Evolutionary conservation across 805 yeast genomes (phyloP).

Genomic region (Candida alai): DNA sequence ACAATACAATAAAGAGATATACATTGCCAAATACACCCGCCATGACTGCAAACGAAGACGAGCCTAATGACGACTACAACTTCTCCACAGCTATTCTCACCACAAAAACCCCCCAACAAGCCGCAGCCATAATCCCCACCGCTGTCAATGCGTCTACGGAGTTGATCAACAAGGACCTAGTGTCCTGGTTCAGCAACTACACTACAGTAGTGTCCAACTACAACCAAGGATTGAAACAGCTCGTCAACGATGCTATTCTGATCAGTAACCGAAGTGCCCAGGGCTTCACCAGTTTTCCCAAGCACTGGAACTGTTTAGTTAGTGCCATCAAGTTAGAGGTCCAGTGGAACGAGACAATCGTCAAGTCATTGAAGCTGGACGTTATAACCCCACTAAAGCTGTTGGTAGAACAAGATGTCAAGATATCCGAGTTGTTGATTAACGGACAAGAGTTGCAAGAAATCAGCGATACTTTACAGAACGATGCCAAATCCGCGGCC

Average conservation of each 20-base stretch:
- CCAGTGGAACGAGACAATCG: conserved; percentile 47
- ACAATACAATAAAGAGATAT: too few species aligned
- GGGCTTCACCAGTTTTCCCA: conserved; percentile 38
- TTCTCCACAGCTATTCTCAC: conserved; percentile 35
- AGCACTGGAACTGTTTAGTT: conserved; percentile 46
- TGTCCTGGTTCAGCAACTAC: conserved; percentile 30
- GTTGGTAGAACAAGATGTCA: conserved; percentile 49
- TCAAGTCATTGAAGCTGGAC: conserved; percentile 47
- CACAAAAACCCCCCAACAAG: conserved; percentile 39
- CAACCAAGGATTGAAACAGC: conserved; percentile 54
- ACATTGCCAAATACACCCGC: too few species aligned
- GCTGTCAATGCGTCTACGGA: conserved; percentile 26
- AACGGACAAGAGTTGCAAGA: conserved; percentile 42
- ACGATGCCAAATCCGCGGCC: conserved; percentile 24
- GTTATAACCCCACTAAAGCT: conserved; percentile 52
- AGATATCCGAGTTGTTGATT: conserved; percentile 53
- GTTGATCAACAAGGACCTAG: conserved; percentile 27
- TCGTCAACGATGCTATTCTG: conserved; percentile 34
- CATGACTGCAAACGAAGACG: too few species aligned
- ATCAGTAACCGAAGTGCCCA: conserved; percentile 18
- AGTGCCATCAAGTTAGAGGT: conserved; percentile 47
- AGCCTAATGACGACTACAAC: too few species aligned
- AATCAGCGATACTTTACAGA: conserved; percentile 24
- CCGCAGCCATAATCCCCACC: conserved; percentile 36
- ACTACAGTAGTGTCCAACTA: conserved; percentile 17